Conservation (phyloP, 2,329 filamentous ascomycete species). For the Fusarium citri region DNA sequence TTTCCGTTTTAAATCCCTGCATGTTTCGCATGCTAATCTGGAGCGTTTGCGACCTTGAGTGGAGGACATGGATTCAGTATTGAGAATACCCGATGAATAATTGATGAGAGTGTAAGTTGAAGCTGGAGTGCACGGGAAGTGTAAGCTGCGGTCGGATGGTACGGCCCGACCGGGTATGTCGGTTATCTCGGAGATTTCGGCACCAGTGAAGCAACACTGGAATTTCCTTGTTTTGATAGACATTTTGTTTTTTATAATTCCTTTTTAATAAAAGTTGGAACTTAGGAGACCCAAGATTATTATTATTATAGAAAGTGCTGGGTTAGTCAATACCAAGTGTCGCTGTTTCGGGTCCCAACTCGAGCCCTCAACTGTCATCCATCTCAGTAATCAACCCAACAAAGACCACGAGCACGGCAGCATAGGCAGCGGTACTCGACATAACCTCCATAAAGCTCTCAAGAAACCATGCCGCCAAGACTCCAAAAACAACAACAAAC, state of each 20-base stretch:
- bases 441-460: not conserved
- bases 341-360: no score
- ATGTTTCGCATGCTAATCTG: constrained; percentile 61
- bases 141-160: constrained; percentile 12
- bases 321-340: no score
- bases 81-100: not conserved
- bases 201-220: no score
- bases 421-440: constrained; percentile 4
- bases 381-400: not conserved
- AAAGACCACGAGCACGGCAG: not conserved
- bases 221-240: no score
- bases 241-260: no score
- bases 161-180: constrained; percentile 31
- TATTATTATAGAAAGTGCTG: no score
- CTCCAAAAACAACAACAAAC: not conserved
- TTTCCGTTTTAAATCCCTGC: constrained; percentile 66
- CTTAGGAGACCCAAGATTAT: no score
- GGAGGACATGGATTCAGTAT: constrained; percentile 25
- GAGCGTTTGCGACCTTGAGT: constrained; percentile 52
- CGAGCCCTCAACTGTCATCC: no score
- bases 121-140: not conserved
- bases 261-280: no score
- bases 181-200: constrained; percentile 48
- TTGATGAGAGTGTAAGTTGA: not conserved
- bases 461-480: not conserved